Conservation (phyloP, 2,329 filamentous ascomycete genomes). For the Stagonosporopsis tanaceti region DNA sequence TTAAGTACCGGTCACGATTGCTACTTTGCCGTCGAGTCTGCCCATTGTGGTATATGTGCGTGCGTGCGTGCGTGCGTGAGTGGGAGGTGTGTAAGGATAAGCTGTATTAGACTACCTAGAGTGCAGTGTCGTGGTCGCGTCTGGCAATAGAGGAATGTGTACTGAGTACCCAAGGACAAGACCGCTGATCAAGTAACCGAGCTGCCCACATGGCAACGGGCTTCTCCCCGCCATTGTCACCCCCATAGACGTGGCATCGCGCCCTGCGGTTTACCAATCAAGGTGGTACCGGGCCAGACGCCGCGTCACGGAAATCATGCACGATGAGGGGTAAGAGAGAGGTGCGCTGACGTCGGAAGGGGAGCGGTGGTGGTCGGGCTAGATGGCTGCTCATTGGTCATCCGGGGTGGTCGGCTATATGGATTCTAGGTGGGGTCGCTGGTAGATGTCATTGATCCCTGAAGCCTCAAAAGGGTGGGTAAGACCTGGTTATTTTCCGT, state of each 20-base stretch:
- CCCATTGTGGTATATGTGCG: slow-evolving; percentile 40
- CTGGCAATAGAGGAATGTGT: not conserved
- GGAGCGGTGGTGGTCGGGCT: slow-evolving; percentile 18
- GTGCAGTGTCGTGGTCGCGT: not conserved
- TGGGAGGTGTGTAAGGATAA: not conserved
- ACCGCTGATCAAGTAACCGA: slow-evolving; percentile 13
- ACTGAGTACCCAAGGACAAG: not conserved
- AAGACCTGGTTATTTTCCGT: not conserved
- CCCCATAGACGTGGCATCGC: not conserved
- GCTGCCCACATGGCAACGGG: not conserved
- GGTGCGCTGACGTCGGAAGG: slow-evolving; percentile 8
- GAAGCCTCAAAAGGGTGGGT: slow-evolving; percentile 5
- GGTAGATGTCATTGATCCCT: slow-evolving; percentile 11
- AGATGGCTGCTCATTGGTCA: slow-evolving; percentile 16
- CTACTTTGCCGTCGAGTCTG: slow-evolving; percentile 62
- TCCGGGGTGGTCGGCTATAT: slow-evolving; percentile 17
- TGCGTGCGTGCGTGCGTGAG: not conserved
- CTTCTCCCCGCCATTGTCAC: slow-evolving; percentile 11
- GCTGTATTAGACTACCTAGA: not conserved
- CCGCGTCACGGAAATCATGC: slow-evolving; percentile 7
- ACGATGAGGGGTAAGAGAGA: slow-evolving; percentile 17
- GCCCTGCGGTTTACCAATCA: slow-evolving; percentile 11
- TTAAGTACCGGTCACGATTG: slow-evolving; percentile 61
- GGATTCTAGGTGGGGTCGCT: slow-evolving; percentile 7
- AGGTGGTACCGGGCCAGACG: slow-evolving; percentile 2